phyloP scores from a whole-genome alignment of 139 green algal species.

The Chlamydomonas sp. region DNA sequence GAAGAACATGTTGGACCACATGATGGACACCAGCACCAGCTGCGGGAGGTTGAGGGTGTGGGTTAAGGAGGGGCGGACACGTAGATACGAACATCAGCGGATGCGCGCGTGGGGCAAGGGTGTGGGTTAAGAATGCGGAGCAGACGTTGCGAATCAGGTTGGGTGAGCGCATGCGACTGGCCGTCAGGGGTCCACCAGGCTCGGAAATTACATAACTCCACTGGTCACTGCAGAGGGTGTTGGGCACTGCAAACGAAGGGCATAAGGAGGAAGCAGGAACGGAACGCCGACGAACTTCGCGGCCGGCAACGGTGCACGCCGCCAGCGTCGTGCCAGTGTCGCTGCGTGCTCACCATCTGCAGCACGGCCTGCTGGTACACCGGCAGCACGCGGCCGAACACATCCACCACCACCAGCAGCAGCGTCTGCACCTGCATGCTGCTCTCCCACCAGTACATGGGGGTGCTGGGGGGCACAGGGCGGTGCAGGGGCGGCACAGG shows the following conservation, averaged over 20 bases:
- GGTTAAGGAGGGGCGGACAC: neutral
- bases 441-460: constrained; percentile 25
- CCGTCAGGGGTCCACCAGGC: too few species aligned
- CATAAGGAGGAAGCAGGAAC: too few species aligned
- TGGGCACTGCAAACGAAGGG: too few species aligned
- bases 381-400: constrained; percentile 31
- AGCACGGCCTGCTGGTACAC: constrained; percentile 40
- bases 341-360: neutral
- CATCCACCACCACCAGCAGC: constrained; percentile 37
- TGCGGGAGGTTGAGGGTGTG: neutral
- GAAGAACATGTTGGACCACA: constrained; percentile 28
- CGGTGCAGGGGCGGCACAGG: neutral
- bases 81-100: neutral
- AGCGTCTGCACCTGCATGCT: constrained; percentile 31
- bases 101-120: too few species aligned
- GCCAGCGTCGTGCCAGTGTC: too few species aligned
- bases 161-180: too few species aligned
- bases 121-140: too few species aligned
- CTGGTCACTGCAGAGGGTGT: too few species aligned
- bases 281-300: too few species aligned
- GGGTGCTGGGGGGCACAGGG: neutral
- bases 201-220: too few species aligned
- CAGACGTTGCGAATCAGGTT: too few species aligned
- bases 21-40: constrained; percentile 29
- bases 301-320: too few species aligned